A percentile compares a stretch with the other conserved stretches of the same genome.
Conservation (phyloP, 1,139 yeast species). For the Eremothecium sinecaudum region DNA sequence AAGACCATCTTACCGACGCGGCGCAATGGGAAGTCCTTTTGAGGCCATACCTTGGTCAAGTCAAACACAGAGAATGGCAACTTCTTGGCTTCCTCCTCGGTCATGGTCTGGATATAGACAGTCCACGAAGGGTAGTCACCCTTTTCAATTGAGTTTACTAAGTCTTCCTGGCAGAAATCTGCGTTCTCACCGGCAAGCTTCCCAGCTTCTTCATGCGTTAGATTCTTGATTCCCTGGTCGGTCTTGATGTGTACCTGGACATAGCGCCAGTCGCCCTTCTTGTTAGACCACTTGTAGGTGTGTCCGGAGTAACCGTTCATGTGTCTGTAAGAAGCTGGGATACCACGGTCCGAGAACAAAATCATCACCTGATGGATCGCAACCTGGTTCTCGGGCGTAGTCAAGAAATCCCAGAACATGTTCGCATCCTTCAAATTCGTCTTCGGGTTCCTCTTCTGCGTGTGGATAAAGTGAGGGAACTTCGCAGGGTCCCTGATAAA, state of each 20-base stretch:
- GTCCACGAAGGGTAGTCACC: constrained; percentile 60
- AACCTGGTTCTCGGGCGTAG: constrained; percentile 47
- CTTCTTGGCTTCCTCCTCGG: constrained; percentile 51
- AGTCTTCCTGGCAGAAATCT: constrained; percentile 55
- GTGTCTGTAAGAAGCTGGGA: constrained; percentile 54
- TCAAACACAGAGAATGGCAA: constrained; percentile 59
- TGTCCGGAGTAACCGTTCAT: constrained; percentile 71
- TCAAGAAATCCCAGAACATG: constrained; percentile 64
- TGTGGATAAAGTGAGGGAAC: constrained; percentile 50
- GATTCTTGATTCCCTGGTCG: constrained; percentile 52
- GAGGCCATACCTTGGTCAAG: constrained; percentile 59
- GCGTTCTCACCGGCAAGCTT: constrained; percentile 52
- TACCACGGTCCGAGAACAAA: constrained; percentile 59
- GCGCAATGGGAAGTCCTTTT: constrained; percentile 47
- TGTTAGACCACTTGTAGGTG: constrained; percentile 59
- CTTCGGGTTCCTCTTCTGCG: constrained; percentile 69
- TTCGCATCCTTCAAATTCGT: constrained; percentile 72
- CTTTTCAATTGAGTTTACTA: constrained; percentile 50
- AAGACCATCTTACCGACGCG: constrained; percentile 47
- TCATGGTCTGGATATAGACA: constrained; percentile 57
- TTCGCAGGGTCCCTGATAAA: constrained; percentile 52
- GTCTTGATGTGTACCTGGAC: constrained; percentile 55
- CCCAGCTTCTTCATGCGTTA: constrained; percentile 51
- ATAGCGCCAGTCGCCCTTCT: constrained; percentile 56
- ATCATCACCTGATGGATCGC: constrained; percentile 55